phyloP scores from a whole-genome alignment of 1,284 basidiomycete genomes.

The Irpex sp. region DNA sequence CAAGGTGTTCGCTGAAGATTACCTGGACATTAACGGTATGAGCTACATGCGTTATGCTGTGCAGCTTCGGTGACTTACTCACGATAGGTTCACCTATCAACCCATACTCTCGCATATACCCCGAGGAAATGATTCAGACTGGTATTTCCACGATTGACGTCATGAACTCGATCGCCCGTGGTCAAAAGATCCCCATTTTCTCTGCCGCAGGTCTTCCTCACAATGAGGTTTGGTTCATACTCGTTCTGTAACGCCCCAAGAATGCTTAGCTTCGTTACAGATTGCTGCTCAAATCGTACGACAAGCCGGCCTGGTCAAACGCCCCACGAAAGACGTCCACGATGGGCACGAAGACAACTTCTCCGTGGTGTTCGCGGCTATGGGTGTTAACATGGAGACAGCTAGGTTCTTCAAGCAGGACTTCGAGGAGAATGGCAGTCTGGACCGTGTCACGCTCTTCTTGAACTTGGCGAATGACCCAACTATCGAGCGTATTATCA shows the following conservation, averaged over 20 bases:
- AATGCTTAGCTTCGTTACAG: slow-evolving; percentile 36
- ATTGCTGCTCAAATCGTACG: slow-evolving; percentile 99
- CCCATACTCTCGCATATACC: slow-evolving; percentile 98
- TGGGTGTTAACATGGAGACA: slow-evolving; percentile 99
- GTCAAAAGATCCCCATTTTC: slow-evolving; percentile 99
- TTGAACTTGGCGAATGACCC: slow-evolving; percentile 99
- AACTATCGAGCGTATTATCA: slow-evolving; percentile 99
- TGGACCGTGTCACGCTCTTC: slow-evolving; percentile 98
- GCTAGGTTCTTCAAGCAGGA: slow-evolving; percentile 99
- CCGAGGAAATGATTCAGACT: slow-evolving; percentile 99
- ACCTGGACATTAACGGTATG: slow-evolving; percentile 96
- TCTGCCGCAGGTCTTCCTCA: slow-evolving; percentile 98
- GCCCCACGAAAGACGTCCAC: slow-evolving; percentile 94
- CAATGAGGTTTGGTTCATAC: slow-evolving; percentile 71
- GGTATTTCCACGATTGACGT: slow-evolving; percentile 99
- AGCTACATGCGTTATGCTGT: not conserved
- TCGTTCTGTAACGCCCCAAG: slow-evolving; percentile 8
- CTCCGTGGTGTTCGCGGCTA: slow-evolving; percentile 98
- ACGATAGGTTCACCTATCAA: slow-evolving; percentile 92
- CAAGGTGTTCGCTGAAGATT: slow-evolving; percentile 99
- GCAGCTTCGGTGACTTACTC: slow-evolving; percentile 1
- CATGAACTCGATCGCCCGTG: slow-evolving; percentile 99
- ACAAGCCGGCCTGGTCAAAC: slow-evolving; percentile 95
- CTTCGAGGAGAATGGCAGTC: slow-evolving; percentile 98
- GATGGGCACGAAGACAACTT: slow-evolving; percentile 99